Base-by-base conservation (phyloP, 345 rosid genomes). In the Rhizophora apiculata region DNA sequence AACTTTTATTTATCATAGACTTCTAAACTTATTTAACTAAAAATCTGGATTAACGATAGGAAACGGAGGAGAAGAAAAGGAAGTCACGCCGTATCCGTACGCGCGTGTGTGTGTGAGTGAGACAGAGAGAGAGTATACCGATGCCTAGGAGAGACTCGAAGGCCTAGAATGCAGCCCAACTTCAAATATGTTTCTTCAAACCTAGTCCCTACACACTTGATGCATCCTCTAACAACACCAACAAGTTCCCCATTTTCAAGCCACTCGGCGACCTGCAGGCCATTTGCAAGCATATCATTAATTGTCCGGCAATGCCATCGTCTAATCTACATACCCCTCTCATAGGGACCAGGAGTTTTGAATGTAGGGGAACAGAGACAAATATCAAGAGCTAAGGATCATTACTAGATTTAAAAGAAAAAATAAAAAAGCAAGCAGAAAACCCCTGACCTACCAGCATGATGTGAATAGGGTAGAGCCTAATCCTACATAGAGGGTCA, bases 191-290 rank as follows among this genome's bases (percentile, higher is more conserved):
- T 67, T 53, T 63, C 77, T 60, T 74, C 76, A 67, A 65, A 73
- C 62, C 69, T 71, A 69, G 85, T 76, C 76, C 79, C 82, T 62
- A 81, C 84, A 76, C 60, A 34, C 80, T 86, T 86, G 75, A 86
- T 83, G 84, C 91, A 86, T 46, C 91, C 88, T 74, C 82, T 72
- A 26, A 86, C 82, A 21, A 84, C 82, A 48, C 91, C 91, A 56
- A 86, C 88, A 72, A 84, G 77, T 73, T 82, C 87, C 82, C 87
- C 79, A 71, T 65, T 83, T 67, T 71, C 82, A 0, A 56, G 73
- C 83, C 79, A 73, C 83, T 82, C 88, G 10, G 91, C 91, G 6
- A 86, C 85, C 91, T 86, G 85, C 58, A 48, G 73, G 68, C 70
- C 80, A 76, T 68, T 62, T 60, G 64, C 64, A 62, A 57, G 64